Evolutionary conservation across 345 rosid species (phyloP), one percentile per base, ranked within the genome.

Genomic region (Salix suchowensis): DNA sequence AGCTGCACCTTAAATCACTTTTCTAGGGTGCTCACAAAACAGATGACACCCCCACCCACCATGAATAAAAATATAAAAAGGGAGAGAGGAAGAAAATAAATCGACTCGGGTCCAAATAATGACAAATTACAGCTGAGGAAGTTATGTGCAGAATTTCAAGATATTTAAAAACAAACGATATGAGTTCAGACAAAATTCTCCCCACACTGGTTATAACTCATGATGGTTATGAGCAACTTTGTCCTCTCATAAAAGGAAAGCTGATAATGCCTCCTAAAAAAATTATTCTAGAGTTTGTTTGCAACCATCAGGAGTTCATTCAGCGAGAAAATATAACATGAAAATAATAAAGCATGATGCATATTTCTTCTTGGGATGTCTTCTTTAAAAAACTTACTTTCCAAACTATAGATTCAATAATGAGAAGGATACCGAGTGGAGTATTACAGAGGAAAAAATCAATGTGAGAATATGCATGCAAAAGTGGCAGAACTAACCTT

Each of bases 401-500:
- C 30, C 37, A 65, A 30, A 0, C 67, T 58, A 21, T 6, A 58
- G 21, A 18, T 42, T 42, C 46, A 42, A 42, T 42, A 42, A 10
- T 42, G 46, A 67, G 21, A 14, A 67, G 23, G 70, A 67, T 37
- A 16, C n/a, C 13, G 19, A 13, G 44, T 18, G 69, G 3, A 15
- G 19, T 2, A 44, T 48, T 24, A 46, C 26, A 48, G 19, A 15
- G 14, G 23, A 72, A 72, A 39, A 23, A 12, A 42, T 55, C 26
- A 23, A 58, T 6, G 3, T 3, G 50, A 28, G 65, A 65, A 18
- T 2, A 24, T 24, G 42, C 7, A 74, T 40, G 52, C 46, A 60
- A 26, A 37, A 39, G 54, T 42, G 32, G 23, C 37, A 82, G 65
- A 15, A 74, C 82, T 68, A 72, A 94, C 98, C 97, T 91, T 86